phyloP scores from a whole-genome alignment of 768 basidiomycete species.

The Auricularia auricula-judae region DNA sequence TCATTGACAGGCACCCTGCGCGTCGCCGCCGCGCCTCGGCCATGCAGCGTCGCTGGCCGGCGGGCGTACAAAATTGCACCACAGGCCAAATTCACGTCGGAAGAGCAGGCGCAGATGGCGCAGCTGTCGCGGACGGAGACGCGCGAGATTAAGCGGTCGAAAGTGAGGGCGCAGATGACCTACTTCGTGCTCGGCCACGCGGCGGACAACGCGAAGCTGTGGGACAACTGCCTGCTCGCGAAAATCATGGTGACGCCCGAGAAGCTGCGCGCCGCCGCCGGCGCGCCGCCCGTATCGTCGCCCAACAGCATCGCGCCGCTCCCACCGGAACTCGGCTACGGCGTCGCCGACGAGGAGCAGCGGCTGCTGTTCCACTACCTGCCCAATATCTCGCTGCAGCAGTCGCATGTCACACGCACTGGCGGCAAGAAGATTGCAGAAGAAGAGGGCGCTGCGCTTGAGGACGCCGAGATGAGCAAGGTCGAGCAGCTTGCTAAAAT shows the following conservation, averaged over 20 bases:
- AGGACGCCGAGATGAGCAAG: slow-evolving; percentile 27
- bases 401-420: slow-evolving; percentile 1
- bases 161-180: slow-evolving; percentile 31
- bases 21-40: too few species aligned
- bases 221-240: slow-evolving; percentile 57
- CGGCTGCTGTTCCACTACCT: slow-evolving; percentile 54
- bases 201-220: slow-evolving; percentile 48
- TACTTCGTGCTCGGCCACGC: slow-evolving; percentile 69
- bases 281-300: slow-evolving; percentile 10
- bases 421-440: slow-evolving; percentile 6
- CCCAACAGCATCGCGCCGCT: slow-evolving; percentile 5
- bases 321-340: slow-evolving; percentile 42
- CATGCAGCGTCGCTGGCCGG: not conserved
- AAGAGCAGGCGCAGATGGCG: not conserved
- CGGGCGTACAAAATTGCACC: not conserved
- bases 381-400: slow-evolving; percentile 39
- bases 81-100: not conserved
- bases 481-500: slow-evolving; percentile 51
- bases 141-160: not conserved
- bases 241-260: slow-evolving; percentile 47
- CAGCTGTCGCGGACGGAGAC: not conserved
- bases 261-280: slow-evolving; percentile 19
- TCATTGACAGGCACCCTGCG: too few species aligned
- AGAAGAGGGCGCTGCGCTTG: not conserved
- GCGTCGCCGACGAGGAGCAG: slow-evolving; percentile 41